Conservation (phyloP, 2,329 filamentous ascomycete species). For the Monosporascus sp. region DNA sequence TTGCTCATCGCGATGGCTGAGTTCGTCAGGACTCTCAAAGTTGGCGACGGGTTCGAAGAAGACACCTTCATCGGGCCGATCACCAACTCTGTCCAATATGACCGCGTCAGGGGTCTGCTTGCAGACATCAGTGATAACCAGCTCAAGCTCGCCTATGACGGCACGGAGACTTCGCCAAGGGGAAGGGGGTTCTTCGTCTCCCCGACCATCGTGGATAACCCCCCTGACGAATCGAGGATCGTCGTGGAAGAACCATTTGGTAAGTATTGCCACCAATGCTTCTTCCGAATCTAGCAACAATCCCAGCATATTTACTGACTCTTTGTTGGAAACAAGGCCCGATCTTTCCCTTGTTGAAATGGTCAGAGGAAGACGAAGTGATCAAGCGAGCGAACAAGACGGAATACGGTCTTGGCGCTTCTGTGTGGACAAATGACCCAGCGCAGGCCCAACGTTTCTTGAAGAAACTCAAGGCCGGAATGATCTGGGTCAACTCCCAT, state of each 20-base stretch:
- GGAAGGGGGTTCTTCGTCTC: constrained; percentile 10
- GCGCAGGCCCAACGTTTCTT: constrained; percentile 42
- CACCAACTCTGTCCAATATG: constrained; percentile 18
- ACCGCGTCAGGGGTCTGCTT: constrained; percentile 18
- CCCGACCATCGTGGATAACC: constrained; percentile 19
- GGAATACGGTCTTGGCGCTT: constrained; percentile 46
- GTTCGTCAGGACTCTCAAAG: constrained; percentile 9
- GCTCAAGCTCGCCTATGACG: constrained; percentile 12
- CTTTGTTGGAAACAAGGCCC: constrained; percentile 19
- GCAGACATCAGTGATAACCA: constrained; percentile 14
- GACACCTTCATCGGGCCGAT: constrained; percentile 13
- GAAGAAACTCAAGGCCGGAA: constrained; percentile 44
- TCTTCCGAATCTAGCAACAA: background rate
- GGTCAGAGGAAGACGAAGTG: constrained; percentile 38
- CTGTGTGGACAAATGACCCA: constrained; percentile 46
- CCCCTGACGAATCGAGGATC: constrained; percentile 16
- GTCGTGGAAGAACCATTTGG: constrained; percentile 20
- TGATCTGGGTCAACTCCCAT: constrained; percentile 47
- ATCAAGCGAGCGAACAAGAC: constrained; percentile 43
- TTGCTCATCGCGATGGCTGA: constrained; percentile 41
- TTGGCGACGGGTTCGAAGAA: constrained; percentile 3
- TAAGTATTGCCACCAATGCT: constrained; percentile 2
- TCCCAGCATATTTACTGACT: background rate
- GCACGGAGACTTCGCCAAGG: background rate
- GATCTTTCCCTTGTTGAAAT: constrained; percentile 38